These are phyloP conservation scores for Rhodomyrtus psidioides DNA, from an alignment of 441 rosid genomes.

Conservation along the genomic window DNA sequence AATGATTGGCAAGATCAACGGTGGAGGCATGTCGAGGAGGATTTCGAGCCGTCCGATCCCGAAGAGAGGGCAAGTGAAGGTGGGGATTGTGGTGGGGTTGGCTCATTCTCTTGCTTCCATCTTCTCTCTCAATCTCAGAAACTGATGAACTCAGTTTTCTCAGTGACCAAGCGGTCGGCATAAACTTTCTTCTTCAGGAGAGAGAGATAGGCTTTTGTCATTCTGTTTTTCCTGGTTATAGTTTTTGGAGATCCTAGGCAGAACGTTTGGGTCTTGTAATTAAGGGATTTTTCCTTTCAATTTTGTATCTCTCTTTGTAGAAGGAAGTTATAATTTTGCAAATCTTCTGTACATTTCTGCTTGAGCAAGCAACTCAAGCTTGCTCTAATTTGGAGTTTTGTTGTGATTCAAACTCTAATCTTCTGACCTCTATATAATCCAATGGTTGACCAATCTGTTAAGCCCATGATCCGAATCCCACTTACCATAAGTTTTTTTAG, in stretches of 20 bases:
- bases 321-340: background rate
- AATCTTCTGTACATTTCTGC: background rate
- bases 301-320: background rate
- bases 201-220: background rate
- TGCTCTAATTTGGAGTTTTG: background rate
- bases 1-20: background rate
- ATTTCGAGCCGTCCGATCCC: slow-evolving; percentile 31
- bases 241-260: background rate
- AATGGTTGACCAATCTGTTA: background rate
- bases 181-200: background rate
- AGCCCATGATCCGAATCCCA: background rate
- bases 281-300: background rate
- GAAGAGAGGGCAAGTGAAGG: background rate
- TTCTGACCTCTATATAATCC: background rate
- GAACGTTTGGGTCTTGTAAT: background rate
- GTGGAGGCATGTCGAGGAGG: slow-evolving; percentile 16
- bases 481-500: background rate
- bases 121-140: background rate
- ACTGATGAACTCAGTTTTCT: background rate
- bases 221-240: background rate
- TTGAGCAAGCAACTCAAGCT: background rate
- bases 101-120: background rate
- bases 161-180: background rate
- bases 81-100: background rate
- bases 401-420: background rate